phyloP scores from a whole-genome alignment of 495 filamentous ascomycete genomes.

The Amorphotheca resinae region DNA sequence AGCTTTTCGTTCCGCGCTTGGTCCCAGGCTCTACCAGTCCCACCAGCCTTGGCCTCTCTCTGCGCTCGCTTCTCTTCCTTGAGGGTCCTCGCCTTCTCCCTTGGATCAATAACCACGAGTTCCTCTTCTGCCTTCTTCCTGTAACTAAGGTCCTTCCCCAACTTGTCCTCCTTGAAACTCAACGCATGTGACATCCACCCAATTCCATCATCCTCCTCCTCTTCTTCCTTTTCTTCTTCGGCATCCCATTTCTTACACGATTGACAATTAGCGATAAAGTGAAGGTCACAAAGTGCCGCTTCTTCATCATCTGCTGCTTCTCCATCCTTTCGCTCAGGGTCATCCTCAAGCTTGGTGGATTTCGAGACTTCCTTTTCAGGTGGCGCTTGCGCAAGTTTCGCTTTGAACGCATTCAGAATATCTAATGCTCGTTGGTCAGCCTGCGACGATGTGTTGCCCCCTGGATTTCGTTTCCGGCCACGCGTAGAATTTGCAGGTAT shows the following conservation, averaged over 20 bases:
- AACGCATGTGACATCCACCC: constrained; percentile 60
- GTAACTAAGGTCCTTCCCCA: constrained; percentile 87
- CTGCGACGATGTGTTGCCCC: constrained; percentile 21
- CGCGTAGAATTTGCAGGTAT: constrained; percentile 70
- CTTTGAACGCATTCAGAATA: constrained; percentile 62
- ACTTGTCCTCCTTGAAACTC: constrained; percentile 74
- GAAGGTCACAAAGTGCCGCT: constrained; percentile 66
- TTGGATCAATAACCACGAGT: constrained; percentile 86
- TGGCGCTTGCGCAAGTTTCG: constrained; percentile 56
- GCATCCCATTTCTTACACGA: constrained; percentile 75
- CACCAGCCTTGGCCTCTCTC: constrained; percentile 35
- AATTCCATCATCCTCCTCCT: constrained; percentile 41
- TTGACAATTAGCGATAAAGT: constrained; percentile 88
- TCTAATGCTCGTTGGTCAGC: constrained; percentile 53
- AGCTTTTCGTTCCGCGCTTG: constrained; percentile 35
- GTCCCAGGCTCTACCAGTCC: constrained; percentile 42
- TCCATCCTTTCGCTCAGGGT: constrained; percentile 22
- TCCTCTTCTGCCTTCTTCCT: constrained; percentile 81
- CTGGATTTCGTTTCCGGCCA: constrained; percentile 63
- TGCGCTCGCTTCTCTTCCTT: constrained; percentile 45
- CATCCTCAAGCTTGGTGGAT: constrained; percentile 6
- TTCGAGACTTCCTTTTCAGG: constrained; percentile 31
- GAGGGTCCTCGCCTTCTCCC: constrained; percentile 68
- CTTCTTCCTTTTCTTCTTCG: constrained; percentile 41
- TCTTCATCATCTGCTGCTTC: constrained; percentile 49